Base-by-base conservation (phyloP, 208 protist genomes). In the Trypanosoma theileri region DNA sequence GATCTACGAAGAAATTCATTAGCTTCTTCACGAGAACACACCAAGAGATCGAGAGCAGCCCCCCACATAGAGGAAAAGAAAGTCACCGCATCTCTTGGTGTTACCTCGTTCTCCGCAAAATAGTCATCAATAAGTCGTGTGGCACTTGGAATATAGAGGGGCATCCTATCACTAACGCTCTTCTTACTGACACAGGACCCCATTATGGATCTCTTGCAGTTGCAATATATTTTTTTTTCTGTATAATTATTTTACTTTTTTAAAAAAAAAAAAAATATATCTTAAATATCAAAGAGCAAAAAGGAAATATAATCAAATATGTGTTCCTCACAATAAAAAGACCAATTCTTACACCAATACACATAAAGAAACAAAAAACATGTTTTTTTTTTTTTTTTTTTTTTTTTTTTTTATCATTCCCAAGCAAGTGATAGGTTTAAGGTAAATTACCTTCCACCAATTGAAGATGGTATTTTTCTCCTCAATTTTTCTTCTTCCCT, bases 51-150 rank as follows among this genome's bases (percentile, higher is more conserved):
- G 22, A 68, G 73, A 1, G 71, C 19, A 0, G 82, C 87, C 48
- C 75, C 71, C 19, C 80, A 77, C 59, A 90, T 61, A 8, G 72
- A 77, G 0, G 84, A 76, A 54, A 93, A 93, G 53, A 90, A 88
- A 58, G 77, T 60, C 12, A 54, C 65, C 7, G 66, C 42, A 24
- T 87, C 81, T 16, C 71, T 73, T 13, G 69, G 46, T n/a, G 63
- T 58, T 4, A 71, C 65, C 10, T 59, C 66, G 22, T 79, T 60
- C 1, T 48, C 50, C 8, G 50, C 50, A 19, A 89, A 85, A 52
- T 75, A 84, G 24, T 84, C 73, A 17, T 89, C 74, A 45, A 85
- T 74, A 6, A 92, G 72, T 48, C 64, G 48, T 42, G 45, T 66
- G 65, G 74, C 82, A 13, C 59, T 46, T 10, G 74, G 75, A 35